A percentile compares a stretch with the other conserved stretches of the same genome.
These are phyloP conservation scores for Lagenidium giganteum DNA, from an alignment of 352 stramenopile genomes.

Conservation along the genomic window DNA sequence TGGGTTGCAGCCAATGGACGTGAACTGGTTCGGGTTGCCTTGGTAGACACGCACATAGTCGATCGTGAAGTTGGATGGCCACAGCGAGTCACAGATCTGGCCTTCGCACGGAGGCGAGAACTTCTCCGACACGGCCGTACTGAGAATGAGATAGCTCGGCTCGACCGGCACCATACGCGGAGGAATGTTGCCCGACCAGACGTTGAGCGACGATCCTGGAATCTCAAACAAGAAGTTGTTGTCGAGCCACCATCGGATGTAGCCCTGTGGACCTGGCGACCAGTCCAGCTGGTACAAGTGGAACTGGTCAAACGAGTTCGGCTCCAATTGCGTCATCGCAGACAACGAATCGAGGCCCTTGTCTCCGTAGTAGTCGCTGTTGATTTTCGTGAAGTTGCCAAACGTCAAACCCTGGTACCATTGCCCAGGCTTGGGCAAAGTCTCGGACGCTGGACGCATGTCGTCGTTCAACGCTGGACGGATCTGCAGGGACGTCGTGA, in stretches of 20 bases:
- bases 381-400: slow-evolving; percentile 86
- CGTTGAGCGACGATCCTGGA: slow-evolving; percentile 78
- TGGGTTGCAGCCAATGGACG: slow-evolving; percentile 92
- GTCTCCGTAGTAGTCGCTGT: slow-evolving; percentile 95
- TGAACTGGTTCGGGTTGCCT: slow-evolving; percentile 84
- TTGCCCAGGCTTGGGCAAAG: slow-evolving; percentile 52
- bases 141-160: slow-evolving; percentile 97
- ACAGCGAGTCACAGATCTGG: slow-evolving; percentile 92
- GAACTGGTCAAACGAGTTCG: slow-evolving; percentile 88
- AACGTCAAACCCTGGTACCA: slow-evolving; percentile 90
- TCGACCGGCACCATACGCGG: slow-evolving; percentile 91
- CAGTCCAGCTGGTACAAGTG: slow-evolving; percentile 96
- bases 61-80: slow-evolving; percentile 92
- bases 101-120: slow-evolving; percentile 88
- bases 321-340: slow-evolving; percentile 88
- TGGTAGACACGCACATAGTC: slow-evolving; percentile 96
- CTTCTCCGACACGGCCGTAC: slow-evolving; percentile 96
- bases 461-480: slow-evolving; percentile 62
- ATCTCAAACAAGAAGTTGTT: slow-evolving; percentile 94
- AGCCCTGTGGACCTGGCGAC: slow-evolving; percentile 87
- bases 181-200: slow-evolving; percentile 57
- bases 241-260: slow-evolving; percentile 94
- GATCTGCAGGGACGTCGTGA: slow-evolving; percentile 94
- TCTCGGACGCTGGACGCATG: slow-evolving; percentile 53
- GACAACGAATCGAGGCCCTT: slow-evolving; percentile 93